Evolutionary conservation across 2,329 filamentous ascomycete genomes (phyloP), one percentile per base, ranked within the genome.

Genomic region (Camptophora hylomeconis): DNA sequence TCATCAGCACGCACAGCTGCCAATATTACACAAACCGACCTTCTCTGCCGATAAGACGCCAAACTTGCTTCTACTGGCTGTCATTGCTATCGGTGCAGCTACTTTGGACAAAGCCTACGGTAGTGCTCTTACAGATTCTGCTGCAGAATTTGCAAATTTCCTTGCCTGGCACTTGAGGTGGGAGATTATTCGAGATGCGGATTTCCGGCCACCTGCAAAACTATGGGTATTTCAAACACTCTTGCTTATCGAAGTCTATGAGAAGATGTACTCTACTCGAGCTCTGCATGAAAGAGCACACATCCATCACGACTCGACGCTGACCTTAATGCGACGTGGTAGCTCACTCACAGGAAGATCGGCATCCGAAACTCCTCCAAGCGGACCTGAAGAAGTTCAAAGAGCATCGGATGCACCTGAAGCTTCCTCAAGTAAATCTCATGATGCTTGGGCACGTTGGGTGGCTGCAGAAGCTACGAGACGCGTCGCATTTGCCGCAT

Each of bases 361-460:
- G 10, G 72, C 81, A 0, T 64, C 83, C 25, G 87, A 94, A 44
- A 87, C 83, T 2, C 84, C 86, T 2, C 80, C 82, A 0, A 81
- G 76, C 39, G 63, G 69, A 21, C 69, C 76, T 30, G 77, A 83
- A 23, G 72, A 66, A 54, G 36, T 35, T 23, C 46, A 44, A 11
- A 43, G 46, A 30, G 50, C 44, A 14, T 58, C 54, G 11, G 44
- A 47, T 4, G 49, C 72, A 0, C 72, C 75, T 0, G 73, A 71
- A 3, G 17, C 7, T 7, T 9, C 11, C 14, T 5, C 18, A 19
- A 75, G 80, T 40, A 83, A 78, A 0, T 70, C 78, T 0, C 83
- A 93, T 38, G 84, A 92, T 41, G 89, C 80, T 65, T 98, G 89
- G 89, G 80, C 84, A 45, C 75, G 83, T 44, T 95, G 89, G 89